A percentile compares a stretch with the other conserved stretches of the same genome.
These are phyloP conservation scores for Acanthochlamys bracteata DNA, from an alignment of 106 monocot genomes.

Conservation along the genomic window DNA sequence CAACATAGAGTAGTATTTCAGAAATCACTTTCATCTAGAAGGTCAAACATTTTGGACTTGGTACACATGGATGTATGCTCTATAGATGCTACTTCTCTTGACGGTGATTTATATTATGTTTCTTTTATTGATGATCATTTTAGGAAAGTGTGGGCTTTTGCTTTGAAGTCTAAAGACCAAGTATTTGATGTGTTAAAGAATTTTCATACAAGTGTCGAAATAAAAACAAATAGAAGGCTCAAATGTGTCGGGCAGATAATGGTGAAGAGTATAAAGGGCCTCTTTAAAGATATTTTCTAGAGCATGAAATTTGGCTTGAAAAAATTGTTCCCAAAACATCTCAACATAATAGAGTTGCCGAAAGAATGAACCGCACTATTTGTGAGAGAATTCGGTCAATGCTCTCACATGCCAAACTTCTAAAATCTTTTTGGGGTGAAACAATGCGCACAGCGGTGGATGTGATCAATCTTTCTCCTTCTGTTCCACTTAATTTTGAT, in stretches of 20 bases:
- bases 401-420: constrained; percentile 1
- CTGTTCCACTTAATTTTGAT: not conserved
- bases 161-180: constrained; percentile 3
- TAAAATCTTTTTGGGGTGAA: constrained; percentile 9
- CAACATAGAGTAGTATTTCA: constrained; percentile 1
- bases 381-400: not conserved
- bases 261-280: not conserved
- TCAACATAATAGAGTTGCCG: constrained; percentile 6
- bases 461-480: constrained; percentile 7
- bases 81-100: not conserved
- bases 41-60: constrained; percentile 8
- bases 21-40: not conserved
- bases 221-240: not conserved
- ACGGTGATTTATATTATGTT: constrained; percentile 1
- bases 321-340: constrained; percentile 6
- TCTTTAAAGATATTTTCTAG: not conserved
- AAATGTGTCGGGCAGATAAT: not conserved
- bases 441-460: constrained; percentile 9
- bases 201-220: constrained; percentile 4
- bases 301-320: not conserved
- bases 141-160: constrained; percentile 5
- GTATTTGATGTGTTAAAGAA: not conserved
- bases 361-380: constrained; percentile 7
- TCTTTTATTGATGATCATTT: constrained; percentile 7
- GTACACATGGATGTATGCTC: constrained; percentile 13